Evolutionary conservation across 1,284 basidiomycete species (phyloP).

Genomic region (Pseudozyma tsukubaensis): DNA sequence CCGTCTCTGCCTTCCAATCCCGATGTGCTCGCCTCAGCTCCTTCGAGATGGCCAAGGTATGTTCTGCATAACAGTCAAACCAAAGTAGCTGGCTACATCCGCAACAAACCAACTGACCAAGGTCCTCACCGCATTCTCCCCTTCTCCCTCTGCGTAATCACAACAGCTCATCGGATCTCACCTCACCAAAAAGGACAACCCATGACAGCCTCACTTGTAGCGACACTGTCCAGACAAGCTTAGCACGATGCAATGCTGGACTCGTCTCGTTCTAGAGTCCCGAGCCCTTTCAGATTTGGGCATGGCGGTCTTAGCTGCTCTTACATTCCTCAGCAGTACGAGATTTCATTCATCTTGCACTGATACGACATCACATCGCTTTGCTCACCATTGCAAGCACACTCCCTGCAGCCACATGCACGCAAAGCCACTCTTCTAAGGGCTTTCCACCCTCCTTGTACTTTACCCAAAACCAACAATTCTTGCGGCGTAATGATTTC

Average conservation of each 20-base stretch:
- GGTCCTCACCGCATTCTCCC: background rate
- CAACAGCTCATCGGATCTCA: slow-evolving; percentile 60
- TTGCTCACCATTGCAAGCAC: background rate
- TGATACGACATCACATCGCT: no score
- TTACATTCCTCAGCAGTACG: no score
- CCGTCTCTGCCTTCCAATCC: background rate
- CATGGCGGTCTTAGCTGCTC: no score
- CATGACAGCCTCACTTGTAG: slow-evolving; percentile 18
- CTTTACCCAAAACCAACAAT: slow-evolving; percentile 14
- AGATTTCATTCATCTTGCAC: no score
- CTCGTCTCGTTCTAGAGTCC: no score
- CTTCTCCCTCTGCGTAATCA: background rate
- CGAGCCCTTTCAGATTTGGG: no score
- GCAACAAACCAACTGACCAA: background rate
- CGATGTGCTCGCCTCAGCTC: slow-evolving; percentile 38
- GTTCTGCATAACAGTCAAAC: background rate
- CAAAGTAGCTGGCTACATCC: background rate
- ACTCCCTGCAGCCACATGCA: slow-evolving; percentile 5
- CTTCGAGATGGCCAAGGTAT: slow-evolving; percentile 66
- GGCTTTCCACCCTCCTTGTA: slow-evolving; percentile 12
- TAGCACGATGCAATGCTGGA: no score
- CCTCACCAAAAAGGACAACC: slow-evolving; percentile 61
- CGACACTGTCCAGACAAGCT: slow-evolving; percentile 1
- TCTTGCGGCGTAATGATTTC: slow-evolving; percentile 16
- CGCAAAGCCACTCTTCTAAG: background rate